These are phyloP conservation scores for Jimgerdemannia flammicorona DNA, from an alignment of 192 early-diverging fungal species.

Conservation along the genomic window DNA sequence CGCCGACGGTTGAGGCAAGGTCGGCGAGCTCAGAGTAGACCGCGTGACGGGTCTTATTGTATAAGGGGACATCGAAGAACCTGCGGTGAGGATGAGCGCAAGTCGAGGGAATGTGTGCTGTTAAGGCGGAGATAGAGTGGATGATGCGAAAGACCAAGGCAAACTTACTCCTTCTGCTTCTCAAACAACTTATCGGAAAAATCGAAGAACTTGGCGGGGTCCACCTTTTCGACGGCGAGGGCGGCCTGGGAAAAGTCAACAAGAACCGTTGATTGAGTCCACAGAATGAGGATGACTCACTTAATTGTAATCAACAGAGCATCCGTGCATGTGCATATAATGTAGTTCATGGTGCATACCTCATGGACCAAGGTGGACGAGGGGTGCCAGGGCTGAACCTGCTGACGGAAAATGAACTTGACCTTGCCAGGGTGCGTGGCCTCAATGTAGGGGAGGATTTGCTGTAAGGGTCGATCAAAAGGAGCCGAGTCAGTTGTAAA, in stretches of 20 bases:
- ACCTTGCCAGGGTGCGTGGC: slow-evolving; percentile 38
- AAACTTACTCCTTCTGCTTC: slow-evolving; percentile 48
- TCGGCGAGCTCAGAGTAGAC: slow-evolving; percentile 49
- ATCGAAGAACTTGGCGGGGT: slow-evolving; percentile 45
- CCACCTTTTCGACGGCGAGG: slow-evolving; percentile 61
- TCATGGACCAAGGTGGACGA: slow-evolving; percentile 70
- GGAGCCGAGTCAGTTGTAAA: too few species aligned
- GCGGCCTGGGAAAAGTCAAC: slow-evolving; percentile 41
- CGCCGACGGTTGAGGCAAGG: slow-evolving; percentile 40
- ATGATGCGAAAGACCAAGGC: not conserved
- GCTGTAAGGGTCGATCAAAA: slow-evolving; percentile 11
- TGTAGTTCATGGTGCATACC: slow-evolving; percentile 18
- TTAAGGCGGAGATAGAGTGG: not conserved
- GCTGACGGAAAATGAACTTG: slow-evolving; percentile 72
- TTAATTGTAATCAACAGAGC: not conserved
- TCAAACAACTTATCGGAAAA: slow-evolving; percentile 57
- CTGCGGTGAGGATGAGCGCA: slow-evolving; percentile 14
- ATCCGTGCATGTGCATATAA: too few species aligned
- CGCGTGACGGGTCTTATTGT: slow-evolving; percentile 50
- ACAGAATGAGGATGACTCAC: not conserved
- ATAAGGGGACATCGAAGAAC: slow-evolving; percentile 61
- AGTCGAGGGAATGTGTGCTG: not conserved
- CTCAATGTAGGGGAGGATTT: slow-evolving; percentile 52
- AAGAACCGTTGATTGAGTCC: not conserved
- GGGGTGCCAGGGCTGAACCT: slow-evolving; percentile 87